phyloP scores from a whole-genome alignment of 192 early-diverging fungal species.

The Podila verticillata region DNA sequence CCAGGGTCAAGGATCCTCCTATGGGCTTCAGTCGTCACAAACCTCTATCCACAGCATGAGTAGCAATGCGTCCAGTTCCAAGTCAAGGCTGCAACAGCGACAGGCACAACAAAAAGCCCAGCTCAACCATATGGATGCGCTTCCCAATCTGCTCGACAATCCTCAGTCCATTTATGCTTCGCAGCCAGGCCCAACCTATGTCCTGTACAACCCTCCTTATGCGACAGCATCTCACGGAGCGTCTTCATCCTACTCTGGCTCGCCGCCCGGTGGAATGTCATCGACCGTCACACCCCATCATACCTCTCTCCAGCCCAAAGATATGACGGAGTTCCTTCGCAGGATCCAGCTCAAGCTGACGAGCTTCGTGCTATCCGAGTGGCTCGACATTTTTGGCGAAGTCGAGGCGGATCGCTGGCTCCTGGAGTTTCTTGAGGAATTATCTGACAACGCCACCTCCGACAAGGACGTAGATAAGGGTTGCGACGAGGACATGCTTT shows the following conservation, averaged over 20 bases:
- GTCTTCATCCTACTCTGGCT: slow-evolving; percentile 18
- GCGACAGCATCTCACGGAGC: slow-evolving; percentile 23
- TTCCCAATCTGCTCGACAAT: slow-evolving; percentile 18
- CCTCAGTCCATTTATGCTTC: slow-evolving; percentile 35
- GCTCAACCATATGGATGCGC: neutral
- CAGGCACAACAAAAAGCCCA: slow-evolving; percentile 5
- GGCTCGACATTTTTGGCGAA: slow-evolving; percentile 46
- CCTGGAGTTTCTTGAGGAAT: slow-evolving; percentile 48
- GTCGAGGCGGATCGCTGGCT: slow-evolving; percentile 55
- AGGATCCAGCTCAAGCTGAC: slow-evolving; percentile 45
- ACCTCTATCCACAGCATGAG: neutral
- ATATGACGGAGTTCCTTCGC: slow-evolving; percentile 48
- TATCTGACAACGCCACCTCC: neutral
- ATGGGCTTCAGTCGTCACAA: slow-evolving; percentile 7
- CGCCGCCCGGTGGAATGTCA: slow-evolving; percentile 20
- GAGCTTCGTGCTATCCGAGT: slow-evolving; percentile 50
- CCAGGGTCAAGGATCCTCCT: neutral
- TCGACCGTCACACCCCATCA: slow-evolving; percentile 28
- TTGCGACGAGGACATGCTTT: neutral
- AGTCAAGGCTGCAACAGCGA: slow-evolving; percentile 12
- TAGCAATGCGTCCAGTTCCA: neutral
- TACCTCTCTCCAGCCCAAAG: slow-evolving; percentile 14
- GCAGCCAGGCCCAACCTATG: slow-evolving; percentile 28
- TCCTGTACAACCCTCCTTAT: slow-evolving; percentile 39
- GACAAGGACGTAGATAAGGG: neutral